These are phyloP conservation scores for Parascedosporium putredinis DNA, from an alignment of 2,329 filamentous ascomycete species.

Conservation along the genomic window DNA sequence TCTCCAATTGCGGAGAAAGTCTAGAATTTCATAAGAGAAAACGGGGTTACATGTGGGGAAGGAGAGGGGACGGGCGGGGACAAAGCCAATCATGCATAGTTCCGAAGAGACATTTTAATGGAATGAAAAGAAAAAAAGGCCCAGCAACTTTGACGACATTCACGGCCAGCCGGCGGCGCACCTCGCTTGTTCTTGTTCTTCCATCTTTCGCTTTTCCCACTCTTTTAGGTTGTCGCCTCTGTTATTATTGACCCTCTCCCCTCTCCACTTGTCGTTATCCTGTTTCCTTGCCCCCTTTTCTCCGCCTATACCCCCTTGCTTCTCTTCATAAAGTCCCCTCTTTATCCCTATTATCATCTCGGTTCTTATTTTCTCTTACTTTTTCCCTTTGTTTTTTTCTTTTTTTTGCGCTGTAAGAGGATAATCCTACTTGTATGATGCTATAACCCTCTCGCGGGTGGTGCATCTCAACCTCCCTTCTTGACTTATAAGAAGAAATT, in stretches of 20 bases:
- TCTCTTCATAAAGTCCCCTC: background rate
- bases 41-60: conserved; percentile 6
- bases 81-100: conserved; percentile 1
- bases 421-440: too few relatives aligned
- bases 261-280: too few relatives aligned
- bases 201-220: too few relatives aligned
- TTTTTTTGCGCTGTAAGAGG: too few relatives aligned
- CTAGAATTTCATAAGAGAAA: conserved; percentile 1
- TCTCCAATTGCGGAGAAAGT: conserved; percentile 6
- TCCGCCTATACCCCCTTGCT: background rate
- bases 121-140: background rate
- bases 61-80: conserved; percentile 3
- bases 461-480: too few relatives aligned
- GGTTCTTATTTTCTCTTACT: too few relatives aligned
- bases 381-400: too few relatives aligned
- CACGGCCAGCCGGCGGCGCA: background rate
- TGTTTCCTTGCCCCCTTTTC: background rate
- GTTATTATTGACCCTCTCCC: too few relatives aligned
- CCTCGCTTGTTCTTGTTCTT: background rate
- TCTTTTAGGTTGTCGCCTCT: too few relatives aligned
- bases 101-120: conserved; percentile 1
- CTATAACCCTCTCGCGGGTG: too few relatives aligned
- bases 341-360: background rate
- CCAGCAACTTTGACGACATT: background rate
- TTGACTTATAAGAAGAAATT: too few relatives aligned